phyloP scores from a whole-genome alignment of 2,329 filamentous ascomycete genomes.

The Alternaria arbusti region DNA sequence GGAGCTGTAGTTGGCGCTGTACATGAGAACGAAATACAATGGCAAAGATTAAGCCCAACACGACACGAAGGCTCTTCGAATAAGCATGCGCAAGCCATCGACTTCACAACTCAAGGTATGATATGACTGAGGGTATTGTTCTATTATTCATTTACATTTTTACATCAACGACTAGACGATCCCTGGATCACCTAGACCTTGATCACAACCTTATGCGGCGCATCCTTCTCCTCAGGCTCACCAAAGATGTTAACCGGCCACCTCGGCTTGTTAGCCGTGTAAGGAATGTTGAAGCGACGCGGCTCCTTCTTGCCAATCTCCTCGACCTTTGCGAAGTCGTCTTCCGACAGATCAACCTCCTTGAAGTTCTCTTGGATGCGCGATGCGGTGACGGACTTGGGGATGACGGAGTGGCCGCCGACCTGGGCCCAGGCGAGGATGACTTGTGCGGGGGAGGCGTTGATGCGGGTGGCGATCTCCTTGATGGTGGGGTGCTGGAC shows the following conservation, averaged over 20 bases:
- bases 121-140: neutral
- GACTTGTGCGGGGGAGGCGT: constrained; percentile 75
- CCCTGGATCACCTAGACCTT: constrained; percentile 3
- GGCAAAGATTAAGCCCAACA: too few species aligned
- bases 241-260: constrained; percentile 66
- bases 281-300: constrained; percentile 60
- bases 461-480: constrained; percentile 67
- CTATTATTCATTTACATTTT: neutral
- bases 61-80: too few species aligned
- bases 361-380: constrained; percentile 43
- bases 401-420: constrained; percentile 45
- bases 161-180: too few species aligned
- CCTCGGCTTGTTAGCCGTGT: constrained; percentile 55
- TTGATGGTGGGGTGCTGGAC: constrained; percentile 65
- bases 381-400: constrained; percentile 40
- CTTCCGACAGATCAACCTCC: constrained; percentile 37
- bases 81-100: too few species aligned
- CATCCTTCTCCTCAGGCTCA: constrained; percentile 60
- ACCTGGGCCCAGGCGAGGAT: constrained; percentile 88
- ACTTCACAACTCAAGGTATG: neutral
- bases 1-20: too few species aligned
- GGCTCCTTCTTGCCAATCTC: constrained; percentile 65
- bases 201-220: constrained; percentile 54
- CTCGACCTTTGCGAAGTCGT: constrained; percentile 42
- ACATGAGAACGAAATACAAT: too few species aligned